Base-by-base conservation (phyloP, 805 yeast genomes). In the Candida methanosorbosa region DNA sequence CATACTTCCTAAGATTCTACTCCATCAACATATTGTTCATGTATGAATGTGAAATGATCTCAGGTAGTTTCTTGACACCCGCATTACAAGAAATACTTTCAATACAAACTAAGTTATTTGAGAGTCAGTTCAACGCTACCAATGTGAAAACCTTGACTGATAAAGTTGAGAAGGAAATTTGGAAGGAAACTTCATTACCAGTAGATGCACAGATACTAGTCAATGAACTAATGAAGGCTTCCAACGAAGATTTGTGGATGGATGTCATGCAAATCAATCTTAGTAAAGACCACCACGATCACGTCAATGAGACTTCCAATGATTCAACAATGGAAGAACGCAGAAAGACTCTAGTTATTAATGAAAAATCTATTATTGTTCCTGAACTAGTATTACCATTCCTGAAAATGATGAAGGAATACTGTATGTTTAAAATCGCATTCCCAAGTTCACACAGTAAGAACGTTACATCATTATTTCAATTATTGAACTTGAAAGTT, bases 1-100 rank as follows among this genome's bases (percentile, higher is more conserved):
- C 70, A n/a, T 72, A 68, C 43, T 88, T 87, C 57, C 49, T 84
- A 31, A 63, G 76, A 38, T 68, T 85, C 34, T 85, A 77, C 54
- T 64, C 81, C 3, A 61, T 82, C 12, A 75, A 78, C 37, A 72
- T 79, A 0, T 64, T 79, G 17, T 88, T 88, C 51, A 63, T 87
- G 28, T 73, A 72, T 32, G 95, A 86, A 49, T 84, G 95, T 54
- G 97, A 92, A 54, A 66, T 76, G 12, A 71, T 88, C 4, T 77
- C 86, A 4, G 95, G 94, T 0, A 74, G 69, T 37, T 66, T 72
- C 7, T 55, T 69, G 12, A 66, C 75, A 1, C 65, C 68, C 19
- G 77, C 74, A n/a, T 59, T 90, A 20, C 74, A 79, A 34, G 84
- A 78, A 37, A 72, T 78, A 47, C 57, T 87, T 13, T 72, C 68